Percentiles rank a stretch among this genome's conserved stretches.
phyloP scores from a whole-genome alignment of 768 basidiomycete species.

The Dentipellis sp. region DNA sequence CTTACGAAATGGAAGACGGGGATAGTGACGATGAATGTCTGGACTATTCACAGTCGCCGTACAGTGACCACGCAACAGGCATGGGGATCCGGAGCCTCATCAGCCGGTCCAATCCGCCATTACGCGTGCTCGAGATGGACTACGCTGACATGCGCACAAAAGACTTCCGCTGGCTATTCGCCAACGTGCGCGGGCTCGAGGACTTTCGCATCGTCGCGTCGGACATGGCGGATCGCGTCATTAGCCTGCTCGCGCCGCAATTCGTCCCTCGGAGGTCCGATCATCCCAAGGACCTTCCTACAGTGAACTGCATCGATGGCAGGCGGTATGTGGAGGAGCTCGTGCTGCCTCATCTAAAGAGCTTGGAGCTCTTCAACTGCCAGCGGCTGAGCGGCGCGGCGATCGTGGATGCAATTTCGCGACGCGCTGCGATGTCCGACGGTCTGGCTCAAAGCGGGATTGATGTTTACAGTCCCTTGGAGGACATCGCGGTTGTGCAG shows the following conservation, averaged over 20 bases:
- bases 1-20: conserved; percentile 35
- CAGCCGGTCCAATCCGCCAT: conserved; percentile 48
- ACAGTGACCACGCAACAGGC: conserved; percentile 69
- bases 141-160: conserved; percentile 79
- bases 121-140: conserved; percentile 66
- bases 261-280: conserved; percentile 7
- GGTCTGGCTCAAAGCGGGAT: conserved; percentile 12
- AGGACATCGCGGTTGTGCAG: conserved; percentile 20
- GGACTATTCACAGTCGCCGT: conserved; percentile 75
- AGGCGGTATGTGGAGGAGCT: conserved; percentile 18
- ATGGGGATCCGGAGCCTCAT: conserved; percentile 70
- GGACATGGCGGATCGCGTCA: conserved; percentile 72
- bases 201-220: conserved; percentile 71
- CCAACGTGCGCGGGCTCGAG: conserved; percentile 40
- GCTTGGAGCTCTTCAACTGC: conserved; percentile 50
- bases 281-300: conserved; percentile 2
- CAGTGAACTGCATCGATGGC: conserved; percentile 8
- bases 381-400: conserved; percentile 52
- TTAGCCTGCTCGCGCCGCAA: conserved; percentile 45
- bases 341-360: conserved; percentile 45
- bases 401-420: conserved; percentile 40
- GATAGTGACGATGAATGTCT: conserved; percentile 67
- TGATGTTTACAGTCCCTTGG: conserved; percentile 13
- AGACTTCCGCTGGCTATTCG: conserved; percentile 65
- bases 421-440: conserved; percentile 36